phyloP scores from a whole-genome alignment of 495 filamentous ascomycete genomes.

The Endocarpon pusillum region DNA sequence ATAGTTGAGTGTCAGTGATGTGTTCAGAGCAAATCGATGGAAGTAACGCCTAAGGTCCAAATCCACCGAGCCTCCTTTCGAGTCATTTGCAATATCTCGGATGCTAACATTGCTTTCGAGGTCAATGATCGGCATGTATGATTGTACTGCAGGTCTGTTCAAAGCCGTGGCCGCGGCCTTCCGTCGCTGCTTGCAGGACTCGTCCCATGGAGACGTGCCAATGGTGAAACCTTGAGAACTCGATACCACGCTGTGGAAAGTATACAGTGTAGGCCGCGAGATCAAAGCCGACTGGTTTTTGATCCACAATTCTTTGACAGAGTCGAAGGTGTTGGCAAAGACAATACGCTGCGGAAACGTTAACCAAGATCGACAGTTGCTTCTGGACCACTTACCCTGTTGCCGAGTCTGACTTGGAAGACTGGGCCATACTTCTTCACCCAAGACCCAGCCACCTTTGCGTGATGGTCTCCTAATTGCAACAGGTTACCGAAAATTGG shows the following conservation, averaged over 20 bases:
- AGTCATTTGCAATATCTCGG: constrained; percentile 42
- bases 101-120: constrained; percentile 48
- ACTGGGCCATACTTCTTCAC: constrained; percentile 47
- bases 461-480: constrained; percentile 39
- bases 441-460: constrained; percentile 33
- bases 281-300: constrained; percentile 55
- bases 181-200: constrained; percentile 50
- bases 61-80: constrained; percentile 35
- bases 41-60: constrained; percentile 50
- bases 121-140: constrained; percentile 58
- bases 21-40: constrained; percentile 50
- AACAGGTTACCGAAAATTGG: constrained; percentile 48
- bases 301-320: constrained; percentile 52
- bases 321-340: constrained; percentile 53
- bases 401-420: constrained; percentile 50
- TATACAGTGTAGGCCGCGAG: constrained; percentile 51
- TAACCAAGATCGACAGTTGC: background rate
- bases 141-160: constrained; percentile 47
- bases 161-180: constrained; percentile 56
- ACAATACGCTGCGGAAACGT: constrained; percentile 33
- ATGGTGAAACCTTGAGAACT: constrained; percentile 56
- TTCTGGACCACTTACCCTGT: constrained; percentile 25
- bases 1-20: constrained; percentile 49
- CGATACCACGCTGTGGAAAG: constrained; percentile 55
- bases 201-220: constrained; percentile 59